These are phyloP conservation scores for Candida railenensis DNA, from an alignment of 805 yeast genomes.

Conservation along the genomic window DNA sequence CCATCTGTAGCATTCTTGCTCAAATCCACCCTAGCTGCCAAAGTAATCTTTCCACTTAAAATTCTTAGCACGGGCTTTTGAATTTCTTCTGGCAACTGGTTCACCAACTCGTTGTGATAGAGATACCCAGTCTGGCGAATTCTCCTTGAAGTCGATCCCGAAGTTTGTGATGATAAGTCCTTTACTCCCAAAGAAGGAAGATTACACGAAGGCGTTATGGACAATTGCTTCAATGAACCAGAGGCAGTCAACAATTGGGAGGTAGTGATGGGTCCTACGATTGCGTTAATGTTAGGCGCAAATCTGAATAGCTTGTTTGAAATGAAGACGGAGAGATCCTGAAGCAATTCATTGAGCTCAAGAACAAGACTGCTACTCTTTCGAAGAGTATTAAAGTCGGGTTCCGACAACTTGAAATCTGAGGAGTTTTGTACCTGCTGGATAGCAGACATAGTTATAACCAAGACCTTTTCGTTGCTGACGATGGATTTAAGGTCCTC, in stretches of 20 bases:
- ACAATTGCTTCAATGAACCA: slow-evolving; percentile 68
- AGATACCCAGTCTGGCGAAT: slow-evolving; percentile 69
- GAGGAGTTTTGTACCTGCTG: slow-evolving; percentile 39
- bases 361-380: slow-evolving; percentile 49
- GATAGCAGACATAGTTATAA: slow-evolving; percentile 69
- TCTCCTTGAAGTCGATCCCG: slow-evolving; percentile 25
- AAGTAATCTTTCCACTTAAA: slow-evolving; percentile 70
- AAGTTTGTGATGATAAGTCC: slow-evolving; percentile 31
- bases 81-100: slow-evolving; percentile 54
- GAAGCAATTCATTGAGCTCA: slow-evolving; percentile 42
- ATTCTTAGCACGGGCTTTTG: slow-evolving; percentile 74
- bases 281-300: slow-evolving; percentile 78
- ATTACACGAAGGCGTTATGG: slow-evolving; percentile 79
- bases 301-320: slow-evolving; percentile 52
- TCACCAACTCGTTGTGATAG: slow-evolving; percentile 59
- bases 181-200: slow-evolving; percentile 71
- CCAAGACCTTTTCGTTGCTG: slow-evolving; percentile 65
- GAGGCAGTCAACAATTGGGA: slow-evolving; percentile 67
- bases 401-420: slow-evolving; percentile 18
- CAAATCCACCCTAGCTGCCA: slow-evolving; percentile 82
- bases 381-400: slow-evolving; percentile 36
- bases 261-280: slow-evolving; percentile 71
- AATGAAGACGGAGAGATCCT: slow-evolving; percentile 50
- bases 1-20: slow-evolving; percentile 45
- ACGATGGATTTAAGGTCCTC: slow-evolving; percentile 41